Evolutionary conservation across 192 early-diverging fungal genomes (phyloP).

Genomic region (Entrophospora sp.): DNA sequence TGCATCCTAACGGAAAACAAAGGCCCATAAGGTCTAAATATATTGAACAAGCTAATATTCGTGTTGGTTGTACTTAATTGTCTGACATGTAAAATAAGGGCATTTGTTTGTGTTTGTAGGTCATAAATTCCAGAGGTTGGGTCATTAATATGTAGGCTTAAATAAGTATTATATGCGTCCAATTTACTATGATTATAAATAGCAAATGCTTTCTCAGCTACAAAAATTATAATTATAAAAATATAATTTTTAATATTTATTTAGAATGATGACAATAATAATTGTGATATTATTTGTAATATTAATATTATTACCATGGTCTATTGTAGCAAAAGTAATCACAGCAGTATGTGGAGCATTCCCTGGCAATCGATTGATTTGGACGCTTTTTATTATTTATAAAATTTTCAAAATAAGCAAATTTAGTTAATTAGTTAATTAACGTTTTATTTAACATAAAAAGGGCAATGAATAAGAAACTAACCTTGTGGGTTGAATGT

Average conservation of each 20-base stretch:
- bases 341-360: conserved; percentile 3
- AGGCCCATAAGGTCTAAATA: conserved; percentile 37
- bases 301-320: conserved; percentile 20
- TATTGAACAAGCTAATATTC: conserved; percentile 24
- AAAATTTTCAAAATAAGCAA: not conserved
- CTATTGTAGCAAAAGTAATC: conserved; percentile 24
- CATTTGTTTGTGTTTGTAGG: conserved; percentile 22
- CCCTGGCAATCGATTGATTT: conserved; percentile 9
- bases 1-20: conserved; percentile 24
- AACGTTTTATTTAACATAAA: too few relatives aligned
- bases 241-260: not conserved
- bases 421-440: not conserved
- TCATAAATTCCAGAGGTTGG: conserved; percentile 17
- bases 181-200: conserved; percentile 26
- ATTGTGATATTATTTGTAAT: not conserved
- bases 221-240: not conserved
- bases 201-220: conserved; percentile 38
- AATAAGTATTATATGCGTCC: conserved; percentile 14
- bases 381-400: not conserved
- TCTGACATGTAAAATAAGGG: conserved; percentile 27
- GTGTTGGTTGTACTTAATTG: conserved; percentile 21
- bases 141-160: conserved; percentile 22
- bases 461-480: conserved; percentile 1
- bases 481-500: conserved; percentile 22
- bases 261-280: not conserved